Base-by-base conservation (phyloP, 2,329 filamentous ascomycete species). In the Sarocladium oryzae region DNA sequence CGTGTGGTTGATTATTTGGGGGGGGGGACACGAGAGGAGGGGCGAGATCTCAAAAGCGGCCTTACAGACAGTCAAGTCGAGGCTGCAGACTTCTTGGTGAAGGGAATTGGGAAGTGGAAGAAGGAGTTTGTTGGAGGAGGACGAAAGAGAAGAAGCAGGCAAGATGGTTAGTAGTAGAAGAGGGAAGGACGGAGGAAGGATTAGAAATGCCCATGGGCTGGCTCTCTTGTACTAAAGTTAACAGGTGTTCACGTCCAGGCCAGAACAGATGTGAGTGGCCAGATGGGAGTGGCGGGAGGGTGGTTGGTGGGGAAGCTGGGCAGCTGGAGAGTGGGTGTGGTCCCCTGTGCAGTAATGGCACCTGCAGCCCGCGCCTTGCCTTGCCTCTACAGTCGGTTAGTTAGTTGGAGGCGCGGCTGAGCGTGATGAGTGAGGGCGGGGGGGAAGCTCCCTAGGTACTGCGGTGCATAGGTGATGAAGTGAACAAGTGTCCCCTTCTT, bases 401-500 rank as follows among this genome's bases (percentile, higher is more conserved):
- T 32, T 8, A 15, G 30, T 32, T 32, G 8, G 30, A 32, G 30
- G 30, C 15, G 8, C 8, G 8, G 15, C 30, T n/a, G n/a, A n/a
- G n/a, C n/a, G n/a, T n/a, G 16, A n/a, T 40, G 37, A 15, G 37
- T 8, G 40, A 28, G 21, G 11, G 21, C 4, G 21, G 10, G 40
- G 16, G 40, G 23, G 40, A 20, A n/a, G 16, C 40, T 43, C 10
- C 9, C 13, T n/a, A n/a, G n/a, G n/a, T n/a, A n/a, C n/a, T n/a
- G n/a, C n/a, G n/a, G n/a, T n/a, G n/a, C n/a, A n/a, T n/a, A n/a
- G n/a, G n/a, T n/a, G n/a, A n/a, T n/a, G 62, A 70, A 70, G 66
- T 69, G 68, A 69, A 71, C 68, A 71, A 70, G 68, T 71, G 68
- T 71, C 68, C 68, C 65, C 61, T 69, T 67, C 57, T 51, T 48